Base-by-base conservation (phyloP, 345 rosid genomes). In the Citrus inodora region DNA sequence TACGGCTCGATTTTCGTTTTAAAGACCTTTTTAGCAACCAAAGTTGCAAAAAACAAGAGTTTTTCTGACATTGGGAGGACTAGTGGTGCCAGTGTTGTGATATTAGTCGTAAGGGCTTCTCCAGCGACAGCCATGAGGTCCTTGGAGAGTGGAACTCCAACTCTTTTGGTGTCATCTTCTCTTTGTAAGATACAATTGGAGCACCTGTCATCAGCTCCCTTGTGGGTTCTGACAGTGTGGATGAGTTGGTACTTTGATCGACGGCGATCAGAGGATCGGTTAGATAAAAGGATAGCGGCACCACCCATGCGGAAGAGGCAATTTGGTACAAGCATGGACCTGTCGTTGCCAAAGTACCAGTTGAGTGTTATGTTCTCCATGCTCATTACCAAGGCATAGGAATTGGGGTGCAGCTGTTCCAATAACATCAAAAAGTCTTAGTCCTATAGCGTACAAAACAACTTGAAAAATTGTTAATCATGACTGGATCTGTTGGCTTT, bases 291-390 rank as follows among this genome's bases (percentile, higher is more conserved):
- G 77, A 95, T 89, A 3, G 98, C 98, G 0, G 98, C 98, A 3
- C 98, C 98, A 1, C 98, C 98, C 94, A 94, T 88, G 30, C 98
- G 95, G 87, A 94, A 94, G 70, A 93, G 92, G 77, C 97, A 94
- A 82, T 94, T 94, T 6, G 98, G 87, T 22, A 94, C 91, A 25
- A 94, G 95, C 98, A 95, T 95, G 32, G 98, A 88, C 37, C 97
- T 89, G 87, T 93, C 94, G 24, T 95, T 95, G 72, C 98, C 98
- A 33, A 87, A 88, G 87, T 95, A 95, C 97, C 98, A 92, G 70
- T 93, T 92, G 30, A 86, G 85, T 38, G 97, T 92, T 16, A 93
- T 89, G 87, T 93, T 92, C 88, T 95, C 98, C 90, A 92, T 95
- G 87, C 98, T 95, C 25, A 95, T 94, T 6, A 95, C 98, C 17